phyloP scores from a whole-genome alignment of 1,139 yeast species.

The Magnusiomyces suaveolens region DNA sequence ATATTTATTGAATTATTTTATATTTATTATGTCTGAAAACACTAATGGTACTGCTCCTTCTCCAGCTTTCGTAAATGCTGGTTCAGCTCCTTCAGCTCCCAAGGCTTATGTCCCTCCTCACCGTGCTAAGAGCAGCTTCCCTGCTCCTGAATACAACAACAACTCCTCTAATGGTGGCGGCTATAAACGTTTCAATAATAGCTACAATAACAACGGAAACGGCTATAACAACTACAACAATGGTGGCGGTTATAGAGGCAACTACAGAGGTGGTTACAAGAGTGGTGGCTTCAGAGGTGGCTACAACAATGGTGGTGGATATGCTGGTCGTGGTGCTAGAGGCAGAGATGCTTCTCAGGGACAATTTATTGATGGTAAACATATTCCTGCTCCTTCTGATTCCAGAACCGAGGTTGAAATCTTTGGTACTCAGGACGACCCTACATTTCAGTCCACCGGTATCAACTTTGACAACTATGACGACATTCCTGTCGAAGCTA shows the following conservation, averaged over 20 bases:
- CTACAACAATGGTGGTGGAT: constrained; percentile 34
- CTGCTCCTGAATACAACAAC: background rate
- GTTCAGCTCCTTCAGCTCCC: background rate
- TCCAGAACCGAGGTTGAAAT: constrained; percentile 66
- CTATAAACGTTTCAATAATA: background rate
- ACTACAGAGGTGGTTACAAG: constrained; percentile 3
- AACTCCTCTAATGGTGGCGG: background rate
- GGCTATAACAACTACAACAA: constrained; percentile 1
- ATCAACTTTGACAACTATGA: constrained; percentile 97
- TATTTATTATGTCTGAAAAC: constrained; percentile 1
- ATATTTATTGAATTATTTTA: background rate
- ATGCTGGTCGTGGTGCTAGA: constrained; percentile 31
- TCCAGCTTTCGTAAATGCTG: constrained; percentile 4
- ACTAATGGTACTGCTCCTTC: background rate
- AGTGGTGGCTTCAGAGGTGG: constrained; percentile 19
- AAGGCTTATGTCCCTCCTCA: constrained; percentile 6
- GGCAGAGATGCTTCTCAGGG: constrained; percentile 39
- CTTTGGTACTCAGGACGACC: constrained; percentile 81
- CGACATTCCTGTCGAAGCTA: constrained; percentile 95
- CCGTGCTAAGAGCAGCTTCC: constrained; percentile 3
- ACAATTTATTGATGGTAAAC: constrained; percentile 79
- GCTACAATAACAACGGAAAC: background rate
- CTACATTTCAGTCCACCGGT: constrained; percentile 83
- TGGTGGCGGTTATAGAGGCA: constrained; percentile 3
- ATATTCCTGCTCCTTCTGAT: constrained; percentile 70